phyloP scores from a whole-genome alignment of 306 rosid species.

The cucumber (Cucumis sativus) region DNA sequence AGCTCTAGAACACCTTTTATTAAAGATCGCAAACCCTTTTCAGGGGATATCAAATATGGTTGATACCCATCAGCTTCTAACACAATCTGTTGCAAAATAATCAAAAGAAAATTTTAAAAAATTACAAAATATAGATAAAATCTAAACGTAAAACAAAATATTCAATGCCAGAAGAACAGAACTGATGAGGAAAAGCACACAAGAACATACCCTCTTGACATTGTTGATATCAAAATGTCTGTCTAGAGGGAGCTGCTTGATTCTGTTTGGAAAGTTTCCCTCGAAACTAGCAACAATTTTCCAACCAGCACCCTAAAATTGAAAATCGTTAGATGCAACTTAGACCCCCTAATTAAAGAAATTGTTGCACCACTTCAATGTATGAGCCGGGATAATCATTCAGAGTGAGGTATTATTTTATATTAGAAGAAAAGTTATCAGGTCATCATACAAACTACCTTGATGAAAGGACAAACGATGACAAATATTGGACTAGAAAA shows the following conservation, averaged over 20 bases:
- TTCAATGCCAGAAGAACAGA: background rate
- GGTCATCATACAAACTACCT: background rate
- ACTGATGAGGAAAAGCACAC: background rate
- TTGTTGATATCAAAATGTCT: conserved; percentile 93
- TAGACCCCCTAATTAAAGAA: background rate
- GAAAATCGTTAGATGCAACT: background rate
- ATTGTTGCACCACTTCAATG: background rate
- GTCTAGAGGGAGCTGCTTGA: conserved; percentile 89
- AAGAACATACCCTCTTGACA: conserved; percentile 74
- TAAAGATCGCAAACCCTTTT: conserved; percentile 89
- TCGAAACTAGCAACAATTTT: conserved; percentile 94
- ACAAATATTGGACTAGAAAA: background rate
- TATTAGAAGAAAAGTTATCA: background rate
- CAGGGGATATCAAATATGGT: conserved; percentile 96
- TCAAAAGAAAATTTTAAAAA: background rate
- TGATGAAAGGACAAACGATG: background rate
- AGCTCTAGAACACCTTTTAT: conserved; percentile 95
- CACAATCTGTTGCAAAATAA: conserved; percentile 50
- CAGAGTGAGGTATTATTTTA: background rate
- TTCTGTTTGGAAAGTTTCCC: conserved; percentile 89
- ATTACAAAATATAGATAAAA: background rate
- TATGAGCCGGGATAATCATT: background rate
- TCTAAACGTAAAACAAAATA: background rate
- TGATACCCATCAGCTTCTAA: conserved; percentile 99
- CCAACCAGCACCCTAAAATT: conserved; percentile 92